Evolutionary conservation across 371 early-diverging fungal genomes (phyloP).

Genomic region (Mucor racemosus): DNA sequence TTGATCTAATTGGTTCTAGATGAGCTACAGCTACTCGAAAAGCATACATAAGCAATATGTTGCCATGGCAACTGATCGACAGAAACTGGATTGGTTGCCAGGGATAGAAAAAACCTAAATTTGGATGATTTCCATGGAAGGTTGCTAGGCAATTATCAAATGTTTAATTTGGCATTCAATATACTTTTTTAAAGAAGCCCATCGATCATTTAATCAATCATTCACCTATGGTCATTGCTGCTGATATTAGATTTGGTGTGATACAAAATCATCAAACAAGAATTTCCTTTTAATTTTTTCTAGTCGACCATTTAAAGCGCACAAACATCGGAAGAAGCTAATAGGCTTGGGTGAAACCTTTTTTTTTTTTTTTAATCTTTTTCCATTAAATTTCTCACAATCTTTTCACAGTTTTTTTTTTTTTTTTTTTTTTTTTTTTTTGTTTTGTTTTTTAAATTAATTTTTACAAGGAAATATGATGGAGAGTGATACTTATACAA

Average conservation of each 20-base stretch:
- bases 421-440: slow-evolving; percentile 8
- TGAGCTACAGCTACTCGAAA: no score
- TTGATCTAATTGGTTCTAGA: no score
- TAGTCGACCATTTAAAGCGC: not conserved
- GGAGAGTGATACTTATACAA: slow-evolving; percentile 1
- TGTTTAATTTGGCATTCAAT: no score
- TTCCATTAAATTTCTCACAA: slow-evolving; percentile 8
- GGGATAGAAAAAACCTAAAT: no score
- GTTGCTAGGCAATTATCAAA: no score
- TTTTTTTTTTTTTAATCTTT: not conserved
- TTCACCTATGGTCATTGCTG: not conserved
- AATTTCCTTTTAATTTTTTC: not conserved
- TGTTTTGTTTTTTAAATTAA: slow-evolving; percentile 6
- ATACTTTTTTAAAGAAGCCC: no score
- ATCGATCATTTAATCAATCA: no score
- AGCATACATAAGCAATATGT: no score
- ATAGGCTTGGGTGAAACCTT: slow-evolving; percentile 1
- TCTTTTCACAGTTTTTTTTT: slow-evolving; percentile 13
- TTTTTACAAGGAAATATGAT: slow-evolving; percentile 11
- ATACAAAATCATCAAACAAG: slow-evolving; percentile 1
- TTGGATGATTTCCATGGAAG: no score
- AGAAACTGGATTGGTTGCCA: no score
- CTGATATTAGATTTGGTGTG: not conserved
- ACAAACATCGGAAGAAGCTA: slow-evolving; percentile 4
- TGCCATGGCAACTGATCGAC: no score